These are phyloP conservation scores for Amylocarpus encephaloides DNA, from an alignment of 2,329 filamentous ascomycete species.

Conservation along the genomic window DNA sequence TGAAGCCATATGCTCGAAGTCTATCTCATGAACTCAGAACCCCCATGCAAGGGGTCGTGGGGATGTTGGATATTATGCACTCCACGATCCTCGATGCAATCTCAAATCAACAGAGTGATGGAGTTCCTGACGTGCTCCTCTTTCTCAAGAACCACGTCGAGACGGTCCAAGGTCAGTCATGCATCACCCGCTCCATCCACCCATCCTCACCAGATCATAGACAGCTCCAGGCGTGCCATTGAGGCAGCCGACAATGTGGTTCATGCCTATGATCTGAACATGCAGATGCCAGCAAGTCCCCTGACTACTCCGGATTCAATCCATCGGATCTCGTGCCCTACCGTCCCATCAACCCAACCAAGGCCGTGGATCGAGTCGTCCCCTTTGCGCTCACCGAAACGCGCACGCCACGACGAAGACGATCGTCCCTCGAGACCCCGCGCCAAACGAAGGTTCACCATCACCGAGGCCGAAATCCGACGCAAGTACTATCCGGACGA, in stretches of 20 bases:
- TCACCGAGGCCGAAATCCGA: conserved; percentile 19
- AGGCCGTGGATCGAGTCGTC: not conserved
- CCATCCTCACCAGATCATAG: conserved; percentile 32
- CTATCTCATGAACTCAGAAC: conserved; percentile 66
- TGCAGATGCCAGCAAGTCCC: conserved; percentile 64
- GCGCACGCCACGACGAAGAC: conserved; percentile 17
- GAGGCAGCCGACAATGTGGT: conserved; percentile 72
- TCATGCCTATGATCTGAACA: conserved; percentile 68
- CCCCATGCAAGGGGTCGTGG: conserved; percentile 70
- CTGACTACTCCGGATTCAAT: conserved; percentile 22
- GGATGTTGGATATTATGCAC: conserved; percentile 73
- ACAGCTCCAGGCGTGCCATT: conserved; percentile 64
- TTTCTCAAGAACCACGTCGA: conserved; percentile 64
- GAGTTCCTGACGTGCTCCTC: conserved; percentile 50
- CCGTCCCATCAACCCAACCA: not conserved
- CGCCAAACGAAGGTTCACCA: conserved; percentile 24
- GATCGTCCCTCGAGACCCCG: conserved; percentile 22
- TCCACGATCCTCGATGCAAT: conserved; percentile 63
- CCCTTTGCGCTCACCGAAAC: conserved; percentile 15
- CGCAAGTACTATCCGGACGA: conserved; percentile 11
- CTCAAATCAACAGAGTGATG: conserved; percentile 44
- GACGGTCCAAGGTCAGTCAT: conserved; percentile 53
- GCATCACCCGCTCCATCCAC: not conserved
- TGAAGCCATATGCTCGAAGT: conserved; percentile 67
- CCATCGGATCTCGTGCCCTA: conserved; percentile 4